Percentiles rank a stretch among this genome's conserved stretches.
Evolutionary conservation across 1,284 basidiomycete species (phyloP).

Genomic region (Cronartium quercuum): DNA sequence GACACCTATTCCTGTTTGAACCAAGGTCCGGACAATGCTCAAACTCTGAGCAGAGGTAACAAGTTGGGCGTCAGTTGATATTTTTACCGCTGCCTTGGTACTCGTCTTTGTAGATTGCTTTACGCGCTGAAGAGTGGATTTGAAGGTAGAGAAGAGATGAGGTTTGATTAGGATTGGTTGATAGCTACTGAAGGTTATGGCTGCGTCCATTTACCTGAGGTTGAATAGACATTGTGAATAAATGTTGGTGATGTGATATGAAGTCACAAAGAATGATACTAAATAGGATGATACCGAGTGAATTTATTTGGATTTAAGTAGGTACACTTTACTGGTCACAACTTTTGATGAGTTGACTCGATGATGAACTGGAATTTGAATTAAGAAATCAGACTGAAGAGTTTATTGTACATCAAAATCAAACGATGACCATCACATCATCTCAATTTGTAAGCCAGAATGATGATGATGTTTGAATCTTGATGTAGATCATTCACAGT

Average conservation of each 20-base stretch:
- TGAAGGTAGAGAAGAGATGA: not conserved
- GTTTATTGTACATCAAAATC: too few species aligned
- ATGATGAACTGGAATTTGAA: too few species aligned
- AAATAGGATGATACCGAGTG: too few species aligned
- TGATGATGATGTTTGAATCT: too few species aligned
- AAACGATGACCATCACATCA: too few species aligned
- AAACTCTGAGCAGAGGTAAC: conserved; percentile 33
- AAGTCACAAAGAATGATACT: not conserved
- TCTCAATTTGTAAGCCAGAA: too few species aligned
- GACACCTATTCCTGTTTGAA: conserved; percentile 36
- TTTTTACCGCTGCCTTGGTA: not conserved
- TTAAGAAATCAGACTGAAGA: too few species aligned
- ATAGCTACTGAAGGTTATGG: not conserved
- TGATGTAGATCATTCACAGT: too few species aligned
- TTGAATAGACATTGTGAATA: not conserved
- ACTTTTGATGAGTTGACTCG: too few species aligned
- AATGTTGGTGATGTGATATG: not conserved
- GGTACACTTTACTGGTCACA: too few species aligned
- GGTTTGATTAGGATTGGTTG: not conserved
- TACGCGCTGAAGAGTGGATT: not conserved
- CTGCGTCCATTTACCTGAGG: not conserved
- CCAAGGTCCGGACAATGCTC: conserved; percentile 19
- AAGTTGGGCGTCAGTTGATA: conserved; percentile 13
- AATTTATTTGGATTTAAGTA: too few species aligned
- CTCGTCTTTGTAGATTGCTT: not conserved